A percentile compares a stretch with the other conserved stretches of the same genome.
Conservation (phyloP, 345 rosid genomes). For the Geranium brycei region DNA sequence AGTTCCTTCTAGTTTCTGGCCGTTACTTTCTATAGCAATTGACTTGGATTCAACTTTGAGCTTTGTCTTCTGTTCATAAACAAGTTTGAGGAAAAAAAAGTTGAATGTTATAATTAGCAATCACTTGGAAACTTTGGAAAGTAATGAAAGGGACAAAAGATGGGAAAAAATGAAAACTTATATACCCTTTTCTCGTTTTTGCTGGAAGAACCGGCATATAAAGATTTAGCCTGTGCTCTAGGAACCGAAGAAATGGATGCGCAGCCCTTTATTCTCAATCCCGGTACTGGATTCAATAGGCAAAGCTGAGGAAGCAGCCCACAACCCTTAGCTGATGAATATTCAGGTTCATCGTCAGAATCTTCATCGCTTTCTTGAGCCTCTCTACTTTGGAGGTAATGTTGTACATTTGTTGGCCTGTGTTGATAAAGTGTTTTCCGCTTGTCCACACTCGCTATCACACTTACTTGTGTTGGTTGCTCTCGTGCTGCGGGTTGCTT, state of each 20-base stretch:
- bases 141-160: neutral
- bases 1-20: constrained; percentile 18
- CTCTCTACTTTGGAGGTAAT: constrained; percentile 13
- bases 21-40: constrained; percentile 7
- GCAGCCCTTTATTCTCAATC: constrained; percentile 32
- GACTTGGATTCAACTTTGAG: constrained; percentile 10
- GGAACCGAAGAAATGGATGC: constrained; percentile 27
- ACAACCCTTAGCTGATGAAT: constrained; percentile 38
- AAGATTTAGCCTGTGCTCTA: constrained; percentile 27
- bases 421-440: constrained; percentile 9
- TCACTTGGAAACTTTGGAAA: neutral
- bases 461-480: constrained; percentile 19
- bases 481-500: constrained; percentile 34
- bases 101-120: neutral
- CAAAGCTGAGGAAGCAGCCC: constrained; percentile 67
- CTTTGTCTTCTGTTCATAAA: constrained; percentile 20
- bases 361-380: constrained; percentile 35
- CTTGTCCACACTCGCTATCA: constrained; percentile 17
- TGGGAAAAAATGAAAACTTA: neutral
- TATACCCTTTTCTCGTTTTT: constrained; percentile 36
- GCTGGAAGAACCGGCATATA: constrained; percentile 17
- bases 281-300: constrained; percentile 44
- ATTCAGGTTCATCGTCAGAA: constrained; percentile 18
- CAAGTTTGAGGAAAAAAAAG: neutral
- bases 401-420: constrained; percentile 19